Conservation (phyloP, 805 yeast genomes). For the Teunomyces gatunensis region DNA sequence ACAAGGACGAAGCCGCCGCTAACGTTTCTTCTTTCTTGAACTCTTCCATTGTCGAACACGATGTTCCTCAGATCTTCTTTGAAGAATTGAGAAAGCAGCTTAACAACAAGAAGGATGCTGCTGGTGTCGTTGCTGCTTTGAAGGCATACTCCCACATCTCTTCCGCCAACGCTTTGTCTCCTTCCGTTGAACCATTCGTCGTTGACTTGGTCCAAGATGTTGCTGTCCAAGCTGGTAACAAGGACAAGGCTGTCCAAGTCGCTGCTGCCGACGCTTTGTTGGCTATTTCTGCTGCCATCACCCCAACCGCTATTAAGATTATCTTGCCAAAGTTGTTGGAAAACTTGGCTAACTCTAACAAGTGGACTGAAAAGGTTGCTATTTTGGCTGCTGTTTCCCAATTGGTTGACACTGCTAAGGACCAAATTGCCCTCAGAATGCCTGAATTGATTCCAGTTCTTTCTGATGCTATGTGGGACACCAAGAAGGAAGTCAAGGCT, state of each 20-base stretch:
- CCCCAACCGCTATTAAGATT: conserved; percentile 92
- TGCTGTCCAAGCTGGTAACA: conserved; percentile 84
- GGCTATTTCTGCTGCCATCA: conserved; percentile 76
- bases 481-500: conserved; percentile 95
- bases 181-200: conserved; percentile 94
- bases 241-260: conserved; percentile 70
- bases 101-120: conserved; percentile 72
- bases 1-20: conserved; percentile 80
- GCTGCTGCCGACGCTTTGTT: conserved; percentile 74
- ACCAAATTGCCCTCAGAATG: conserved; percentile 97
- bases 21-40: conserved; percentile 91
- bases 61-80: conserved; percentile 90
- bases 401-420: conserved; percentile 91
- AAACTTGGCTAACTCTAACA: conserved; percentile 69
- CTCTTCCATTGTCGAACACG: conserved; percentile 97
- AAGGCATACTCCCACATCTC: conserved; percentile 86
- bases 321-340: conserved; percentile 76
- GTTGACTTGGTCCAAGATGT: conserved; percentile 73
- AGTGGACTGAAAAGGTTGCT: conserved; percentile 98
- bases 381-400: conserved; percentile 79
- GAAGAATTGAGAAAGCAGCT: conserved; percentile 71
- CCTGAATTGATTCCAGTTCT: conserved; percentile 98
- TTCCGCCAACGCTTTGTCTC: conserved; percentile 69
- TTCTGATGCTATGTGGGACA: conserved; percentile 99
- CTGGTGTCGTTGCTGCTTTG: conserved; percentile 70